These are phyloP conservation scores for Diaporthe capsici DNA, from an alignment of 2,329 filamentous ascomycete species.

Conservation along the genomic window DNA sequence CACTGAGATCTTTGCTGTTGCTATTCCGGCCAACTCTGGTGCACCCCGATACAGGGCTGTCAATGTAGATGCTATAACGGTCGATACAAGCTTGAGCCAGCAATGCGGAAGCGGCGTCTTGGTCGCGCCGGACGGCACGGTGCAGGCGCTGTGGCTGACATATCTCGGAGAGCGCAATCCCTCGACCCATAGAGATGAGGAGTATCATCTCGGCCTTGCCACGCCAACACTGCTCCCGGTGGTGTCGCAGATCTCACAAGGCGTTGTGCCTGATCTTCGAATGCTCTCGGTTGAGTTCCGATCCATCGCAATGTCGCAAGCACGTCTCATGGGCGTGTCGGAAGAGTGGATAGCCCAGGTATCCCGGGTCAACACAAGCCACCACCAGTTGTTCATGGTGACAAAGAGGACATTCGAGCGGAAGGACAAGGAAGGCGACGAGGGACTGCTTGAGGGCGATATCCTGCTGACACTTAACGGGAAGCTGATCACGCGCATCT, in stretches of 20 bases:
- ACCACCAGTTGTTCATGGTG: slow-evolving; percentile 98
- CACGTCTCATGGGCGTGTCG: slow-evolving; percentile 95
- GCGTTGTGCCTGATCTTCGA: slow-evolving; percentile 83
- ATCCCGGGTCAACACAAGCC: slow-evolving; percentile 85
- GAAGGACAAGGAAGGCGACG: slow-evolving; percentile 58
- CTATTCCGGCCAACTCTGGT: slow-evolving; percentile 89
- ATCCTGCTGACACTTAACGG: slow-evolving; percentile 92
- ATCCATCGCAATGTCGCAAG: slow-evolving; percentile 96
- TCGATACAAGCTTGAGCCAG: slow-evolving; percentile 91
- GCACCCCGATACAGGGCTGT: slow-evolving; percentile 94
- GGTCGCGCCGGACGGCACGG: slow-evolving; percentile 88
- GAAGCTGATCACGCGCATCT: slow-evolving; percentile 92
- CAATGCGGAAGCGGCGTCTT: slow-evolving; percentile 96
- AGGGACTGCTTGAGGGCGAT: slow-evolving; percentile 87
- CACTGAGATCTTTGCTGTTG: slow-evolving; percentile 96
- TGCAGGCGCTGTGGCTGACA: slow-evolving; percentile 96
- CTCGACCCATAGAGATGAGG: slow-evolving; percentile 64
- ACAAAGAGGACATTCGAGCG: slow-evolving; percentile 81
- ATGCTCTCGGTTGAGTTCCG: slow-evolving; percentile 96
- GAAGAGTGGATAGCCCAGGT: slow-evolving; percentile 94
- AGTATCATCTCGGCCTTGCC: slow-evolving; percentile 94
- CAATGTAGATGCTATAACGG: slow-evolving; percentile 96
- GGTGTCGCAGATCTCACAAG: slow-evolving; percentile 86
- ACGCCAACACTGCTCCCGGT: slow-evolving; percentile 91
- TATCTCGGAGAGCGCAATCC: slow-evolving; percentile 82